Base-by-base conservation (phyloP, 2,329 filamentous ascomycete species). In the Trematosphaeria pertusa region DNA sequence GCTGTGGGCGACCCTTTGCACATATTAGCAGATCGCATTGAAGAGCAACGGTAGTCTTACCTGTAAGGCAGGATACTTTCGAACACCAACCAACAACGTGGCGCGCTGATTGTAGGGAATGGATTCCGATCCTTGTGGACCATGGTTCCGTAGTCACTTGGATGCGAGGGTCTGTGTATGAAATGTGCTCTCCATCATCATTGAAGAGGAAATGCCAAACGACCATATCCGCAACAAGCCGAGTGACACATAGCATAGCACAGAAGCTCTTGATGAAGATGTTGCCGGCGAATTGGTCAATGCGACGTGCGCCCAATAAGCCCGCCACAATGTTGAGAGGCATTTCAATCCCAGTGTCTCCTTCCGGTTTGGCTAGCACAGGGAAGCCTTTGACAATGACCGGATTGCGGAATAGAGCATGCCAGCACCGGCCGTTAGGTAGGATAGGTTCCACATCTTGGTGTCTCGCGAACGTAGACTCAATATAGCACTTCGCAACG, bases 221-320 rank as follows among this genome's bases (percentile, higher is more conserved):
- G 5, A 69, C 12, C 3, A 61, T 18, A 11, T 59, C 43, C 14
- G 40, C 46, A 2, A 36, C 24, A 18, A 38, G 41, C 24, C 52
- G 43, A 1, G 57, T 62, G 6, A 66, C 56, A 2, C 69, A 40
- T 8, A 74, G 41, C 54, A 74, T 65, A 0, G 65, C 58, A 4
- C 65, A 68, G 36, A 70, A 73, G 0, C 71, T 71, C 43, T 74
- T 74, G 15, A 74, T 46, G 31, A 66, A 58, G 2, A 59, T 18
- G 5, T 56, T 59, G 0, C 49, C 59, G n/a, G 51, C 30, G 40
- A 73, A 73, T 0, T 8, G 37, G 20, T 49, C 53, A 8, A 67
- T 41, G 4, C 51, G 44, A 2, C 39, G 28, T 8, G 62, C 36
- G 1, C 51, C 32, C 2, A 46, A 50, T 3, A 71, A 42, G 1